phyloP scores from a whole-genome alignment of 495 filamentous ascomycete species.

The Neurospora sp. region DNA sequence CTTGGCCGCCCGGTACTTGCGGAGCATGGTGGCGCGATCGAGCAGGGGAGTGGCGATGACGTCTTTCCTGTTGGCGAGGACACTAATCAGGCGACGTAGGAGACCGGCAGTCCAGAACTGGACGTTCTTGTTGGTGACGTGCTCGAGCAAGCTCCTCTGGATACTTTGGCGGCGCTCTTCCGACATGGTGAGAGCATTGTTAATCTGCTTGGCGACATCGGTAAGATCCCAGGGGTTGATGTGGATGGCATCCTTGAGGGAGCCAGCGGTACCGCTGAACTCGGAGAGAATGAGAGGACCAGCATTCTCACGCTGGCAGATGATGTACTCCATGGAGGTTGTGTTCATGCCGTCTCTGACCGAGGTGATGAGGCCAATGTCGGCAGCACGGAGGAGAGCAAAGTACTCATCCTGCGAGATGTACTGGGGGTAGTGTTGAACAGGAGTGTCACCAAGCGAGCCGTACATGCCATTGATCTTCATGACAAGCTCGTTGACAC shows the following conservation, averaged over 20 bases:
- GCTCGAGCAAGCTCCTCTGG: slow-evolving; percentile 59
- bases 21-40: slow-evolving; percentile 58
- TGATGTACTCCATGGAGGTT: slow-evolving; percentile 83
- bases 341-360: slow-evolving; percentile 97
- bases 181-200: slow-evolving; percentile 66
- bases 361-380: slow-evolving; percentile 84
- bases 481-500: slow-evolving; percentile 77
- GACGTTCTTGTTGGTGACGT: slow-evolving; percentile 75
- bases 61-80: slow-evolving; percentile 65
- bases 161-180: slow-evolving; percentile 46
- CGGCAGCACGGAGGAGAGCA: slow-evolving; percentile 73
- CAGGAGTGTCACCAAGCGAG: slow-evolving; percentile 72
- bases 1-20: slow-evolving; percentile 56
- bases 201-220: slow-evolving; percentile 70
- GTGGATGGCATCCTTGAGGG: slow-evolving; percentile 72
- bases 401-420: slow-evolving; percentile 81
- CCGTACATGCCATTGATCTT: slow-evolving; percentile 86
- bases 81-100: slow-evolving; percentile 62
- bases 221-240: slow-evolving; percentile 90
- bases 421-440: slow-evolving; percentile 89
- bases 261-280: slow-evolving; percentile 88
- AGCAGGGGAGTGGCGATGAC: slow-evolving; percentile 70
- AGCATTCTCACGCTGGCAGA: slow-evolving; percentile 76
- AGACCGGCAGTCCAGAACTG: slow-evolving; percentile 73
- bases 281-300: slow-evolving; percentile 87